Evolutionary conservation across 352 stramenopile species (phyloP).

Genomic region (Globisporangium nunn): DNA sequence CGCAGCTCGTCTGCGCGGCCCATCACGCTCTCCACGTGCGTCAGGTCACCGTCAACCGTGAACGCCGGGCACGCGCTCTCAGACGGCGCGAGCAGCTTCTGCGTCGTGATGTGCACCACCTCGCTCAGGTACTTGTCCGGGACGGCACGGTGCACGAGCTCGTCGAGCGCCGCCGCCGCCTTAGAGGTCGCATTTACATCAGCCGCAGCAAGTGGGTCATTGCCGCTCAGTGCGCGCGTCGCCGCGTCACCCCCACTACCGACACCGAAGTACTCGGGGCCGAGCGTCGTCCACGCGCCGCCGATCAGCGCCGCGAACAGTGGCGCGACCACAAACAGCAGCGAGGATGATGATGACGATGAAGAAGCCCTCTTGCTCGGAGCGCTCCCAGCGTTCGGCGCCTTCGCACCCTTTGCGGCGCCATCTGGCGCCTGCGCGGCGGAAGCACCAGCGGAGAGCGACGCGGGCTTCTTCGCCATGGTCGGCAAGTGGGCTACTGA

Average conservation of each 20-base stretch:
- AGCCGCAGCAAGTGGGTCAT: constrained; percentile 1
- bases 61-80: constrained; percentile 20
- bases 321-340: constrained; percentile 29
- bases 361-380: not conserved
- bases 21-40: constrained; percentile 32
- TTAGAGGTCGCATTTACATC: not conserved
- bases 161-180: not conserved
- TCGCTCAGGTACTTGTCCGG: constrained; percentile 55
- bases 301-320: constrained; percentile 28
- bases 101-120: constrained; percentile 36
- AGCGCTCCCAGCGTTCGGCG: no score
- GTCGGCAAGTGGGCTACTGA: no score
- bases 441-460: not conserved
- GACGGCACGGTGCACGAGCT: constrained; percentile 9
- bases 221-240: constrained; percentile 8
- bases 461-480: constrained; percentile 2
- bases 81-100: constrained; percentile 23
- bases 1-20: constrained; percentile 22
- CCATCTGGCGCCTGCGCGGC: not conserved
- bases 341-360: constrained; percentile 10
- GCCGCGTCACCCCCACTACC: not conserved
- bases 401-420: not conserved
- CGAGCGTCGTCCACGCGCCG: constrained; percentile 16
- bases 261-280: not conserved
- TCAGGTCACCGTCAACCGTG: constrained; percentile 19